phyloP scores from a whole-genome alignment of 768 basidiomycete species.

The Sistotremastrum niveocremeum region DNA sequence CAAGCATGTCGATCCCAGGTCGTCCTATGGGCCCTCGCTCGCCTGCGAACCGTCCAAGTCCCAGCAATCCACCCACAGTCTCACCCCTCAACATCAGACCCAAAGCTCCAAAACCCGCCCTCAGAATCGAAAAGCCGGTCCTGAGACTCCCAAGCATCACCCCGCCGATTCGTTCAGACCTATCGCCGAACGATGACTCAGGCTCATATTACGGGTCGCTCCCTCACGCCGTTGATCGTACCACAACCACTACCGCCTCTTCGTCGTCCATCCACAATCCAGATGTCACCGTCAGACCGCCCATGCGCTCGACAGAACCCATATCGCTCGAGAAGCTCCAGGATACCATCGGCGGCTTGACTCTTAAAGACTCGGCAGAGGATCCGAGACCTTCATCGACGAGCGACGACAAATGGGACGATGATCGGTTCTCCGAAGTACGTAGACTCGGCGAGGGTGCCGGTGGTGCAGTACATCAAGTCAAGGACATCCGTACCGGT shows the following conservation, averaged over 20 bases:
- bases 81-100: conserved; percentile 26
- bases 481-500: conserved; percentile 67
- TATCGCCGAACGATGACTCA: too few species aligned
- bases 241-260: too few species aligned
- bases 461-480: conserved; percentile 92
- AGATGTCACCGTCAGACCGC: conserved; percentile 12
- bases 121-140: not conserved
- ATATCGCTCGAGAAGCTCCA: conserved; percentile 3
- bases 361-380: conserved; percentile 1
- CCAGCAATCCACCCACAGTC: too few species aligned
- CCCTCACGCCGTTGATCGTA: too few species aligned
- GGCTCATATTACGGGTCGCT: too few species aligned
- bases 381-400: not conserved
- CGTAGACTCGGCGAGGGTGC: conserved; percentile 84
- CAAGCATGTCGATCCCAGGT: too few species aligned
- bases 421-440: conserved; percentile 64
- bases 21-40: too few species aligned
- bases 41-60: too few species aligned
- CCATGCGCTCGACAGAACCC: not conserved
- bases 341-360: conserved; percentile 1
- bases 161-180: too few species aligned
- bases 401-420: conserved; percentile 35
- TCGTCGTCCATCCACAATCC: conserved; percentile 12
- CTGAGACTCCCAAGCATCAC: too few species aligned
- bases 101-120: conserved; percentile 9